Base-by-base conservation (phyloP, 1,284 basidiomycete species). In the Pseudozyma sp. region DNA sequence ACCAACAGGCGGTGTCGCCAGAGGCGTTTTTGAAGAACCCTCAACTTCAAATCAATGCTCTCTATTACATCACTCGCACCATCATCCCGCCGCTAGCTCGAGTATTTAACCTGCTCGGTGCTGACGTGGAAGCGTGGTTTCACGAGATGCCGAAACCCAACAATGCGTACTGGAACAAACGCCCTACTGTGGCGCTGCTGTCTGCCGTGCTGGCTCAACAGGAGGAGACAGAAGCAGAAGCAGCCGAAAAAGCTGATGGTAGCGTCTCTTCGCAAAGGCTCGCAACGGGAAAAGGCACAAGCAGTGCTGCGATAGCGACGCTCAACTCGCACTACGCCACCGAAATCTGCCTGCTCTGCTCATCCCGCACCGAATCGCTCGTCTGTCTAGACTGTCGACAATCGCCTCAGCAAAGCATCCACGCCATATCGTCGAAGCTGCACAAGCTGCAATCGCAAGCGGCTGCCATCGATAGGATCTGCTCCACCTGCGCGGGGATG, bases 51-150 rank as follows among this genome's bases (percentile, higher is more conserved):
- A 87, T 96, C 30, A 93, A 97, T 82, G 90, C 90, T 4, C 85
- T 88, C n/a, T 97, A 98, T 85, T 98, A 99, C 84, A 97, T 99
- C 77, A 89, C 89, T 1, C 88, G 90, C 50, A 90, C 94, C 17
- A 88, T 99, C 51, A 92, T 98, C 53, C 94, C 94, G 5, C 94
- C 96, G 0, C 84, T 99, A 63, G 91, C 92, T 65, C 89, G 96
- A 39, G 90, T 99, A 46, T 94, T 98, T 86, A 94, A 92, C 79
- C 89, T 98, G 30, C 88, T 96, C 34, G 96, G 97, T 7, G 94
- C 92, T 5, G 92, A 97, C 79, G 91, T 97, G 35, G 88, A 89
- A 54, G 86, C 87, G 34, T 99, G 97, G 97, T 97, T 90, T 80
- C 88, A 91, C 61, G 90, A 92, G 46, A 94, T 97, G 92, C 92